Evolutionary conservation across 768 basidiomycete genomes (phyloP).

Genomic region (Podaxis sp.): DNA sequence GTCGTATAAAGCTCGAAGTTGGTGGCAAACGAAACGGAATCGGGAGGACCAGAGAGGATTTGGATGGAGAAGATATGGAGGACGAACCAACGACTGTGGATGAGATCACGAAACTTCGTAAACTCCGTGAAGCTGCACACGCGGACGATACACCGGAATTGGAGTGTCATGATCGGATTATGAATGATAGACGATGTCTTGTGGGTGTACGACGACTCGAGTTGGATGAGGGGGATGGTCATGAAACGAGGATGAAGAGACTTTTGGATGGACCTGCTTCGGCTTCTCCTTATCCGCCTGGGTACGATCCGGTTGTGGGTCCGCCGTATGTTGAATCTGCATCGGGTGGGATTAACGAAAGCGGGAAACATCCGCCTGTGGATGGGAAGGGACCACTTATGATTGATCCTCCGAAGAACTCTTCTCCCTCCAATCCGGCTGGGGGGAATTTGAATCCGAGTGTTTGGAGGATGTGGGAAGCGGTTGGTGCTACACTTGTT

Average conservation of each 20-base stretch:
- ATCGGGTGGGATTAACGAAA: neutral
- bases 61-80: neutral
- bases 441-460: neutral
- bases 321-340: neutral
- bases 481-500: slow-evolving; percentile 5
- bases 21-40: slow-evolving; percentile 14
- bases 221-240: slow-evolving; percentile 48
- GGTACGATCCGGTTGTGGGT: neutral
- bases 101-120: slow-evolving; percentile 12
- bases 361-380: neutral
- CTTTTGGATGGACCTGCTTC: slow-evolving; percentile 52
- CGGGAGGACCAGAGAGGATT: slow-evolving; percentile 10
- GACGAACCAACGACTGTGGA: slow-evolving; percentile 12
- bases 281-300: slow-evolving; percentile 3
- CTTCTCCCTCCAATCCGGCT: neutral
- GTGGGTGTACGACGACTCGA: slow-evolving; percentile 58
- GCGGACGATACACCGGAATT: slow-evolving; percentile 1
- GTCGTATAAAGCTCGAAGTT: neutral
- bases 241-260: slow-evolving; percentile 38
- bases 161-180: slow-evolving; percentile 10
- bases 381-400: neutral
- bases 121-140: neutral
- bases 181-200: slow-evolving; percentile 50
- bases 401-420: slow-evolving; percentile 4
- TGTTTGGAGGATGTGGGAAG: slow-evolving; percentile 9